Evolutionary conservation across 805 yeast species (phyloP).

Genomic region (Scheffersomyces lignosus): DNA sequence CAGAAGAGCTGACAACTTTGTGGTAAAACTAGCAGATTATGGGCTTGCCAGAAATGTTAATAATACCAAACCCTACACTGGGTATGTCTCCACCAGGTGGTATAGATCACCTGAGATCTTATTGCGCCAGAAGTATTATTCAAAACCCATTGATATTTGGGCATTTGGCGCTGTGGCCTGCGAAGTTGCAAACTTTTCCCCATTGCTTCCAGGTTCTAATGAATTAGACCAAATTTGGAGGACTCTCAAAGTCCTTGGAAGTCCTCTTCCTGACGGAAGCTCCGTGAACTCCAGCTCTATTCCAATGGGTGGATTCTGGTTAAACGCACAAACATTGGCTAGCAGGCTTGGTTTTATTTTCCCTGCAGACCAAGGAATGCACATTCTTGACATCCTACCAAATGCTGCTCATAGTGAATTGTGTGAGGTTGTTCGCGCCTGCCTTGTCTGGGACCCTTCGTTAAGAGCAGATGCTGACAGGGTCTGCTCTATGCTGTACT

Average conservation of each 20-base stretch:
- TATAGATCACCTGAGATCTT: constrained; percentile 82
- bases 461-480: constrained; percentile 53
- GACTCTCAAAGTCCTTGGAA: constrained; percentile 68
- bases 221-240: constrained; percentile 78
- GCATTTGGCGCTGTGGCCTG: constrained; percentile 80
- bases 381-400: constrained; percentile 46
- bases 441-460: constrained; percentile 80
- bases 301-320: constrained; percentile 77
- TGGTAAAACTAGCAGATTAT: constrained; percentile 76
- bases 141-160: constrained; percentile 79
- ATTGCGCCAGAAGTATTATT: constrained; percentile 59
- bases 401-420: constrained; percentile 43
- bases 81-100: constrained; percentile 84
- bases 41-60: constrained; percentile 68
- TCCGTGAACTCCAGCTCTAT: constrained; percentile 12
- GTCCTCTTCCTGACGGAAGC: constrained; percentile 49
- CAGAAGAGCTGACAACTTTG: constrained; percentile 47
- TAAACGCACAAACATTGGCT: constrained; percentile 56
- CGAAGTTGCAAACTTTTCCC: constrained; percentile 69
- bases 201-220: constrained; percentile 81
- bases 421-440: constrained; percentile 44
- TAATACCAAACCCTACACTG: constrained; percentile 60
- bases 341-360: constrained; percentile 53
- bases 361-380: constrained; percentile 55
- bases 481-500: constrained; percentile 54